Percentiles rank a stretch among this genome's conserved stretches.
Conservation (phyloP, 2,329 filamentous ascomycete genomes). For the Apiospora arundinis region DNA sequence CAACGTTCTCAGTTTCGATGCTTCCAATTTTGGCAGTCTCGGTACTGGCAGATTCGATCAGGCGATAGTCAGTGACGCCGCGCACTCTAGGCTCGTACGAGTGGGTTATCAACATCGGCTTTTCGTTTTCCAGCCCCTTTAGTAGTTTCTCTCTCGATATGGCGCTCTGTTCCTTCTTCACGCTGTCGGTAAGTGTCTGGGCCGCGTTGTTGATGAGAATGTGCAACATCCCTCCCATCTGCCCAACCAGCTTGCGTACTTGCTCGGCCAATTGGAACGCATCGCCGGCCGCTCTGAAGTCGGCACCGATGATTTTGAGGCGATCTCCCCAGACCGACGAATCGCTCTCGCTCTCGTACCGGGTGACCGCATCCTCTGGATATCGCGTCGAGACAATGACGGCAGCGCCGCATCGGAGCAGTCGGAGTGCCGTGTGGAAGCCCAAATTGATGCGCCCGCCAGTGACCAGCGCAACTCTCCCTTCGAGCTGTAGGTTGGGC, state of each 20-base stretch:
- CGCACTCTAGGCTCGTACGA: not conserved
- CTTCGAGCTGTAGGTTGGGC: slow-evolving; percentile 33
- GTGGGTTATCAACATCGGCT: not conserved
- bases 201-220: slow-evolving; percentile 48
- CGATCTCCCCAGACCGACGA: slow-evolving; percentile 30
- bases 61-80: not conserved
- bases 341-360: slow-evolving; percentile 35
- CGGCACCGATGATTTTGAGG: slow-evolving; percentile 33
- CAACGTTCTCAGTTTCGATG: no score
- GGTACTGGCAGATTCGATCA: not conserved
- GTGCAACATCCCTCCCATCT: slow-evolving; percentile 32
- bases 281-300: slow-evolving; percentile 41
- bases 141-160: slow-evolving; percentile 35
- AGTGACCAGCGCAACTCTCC: slow-evolving; percentile 42
- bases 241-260: slow-evolving; percentile 31
- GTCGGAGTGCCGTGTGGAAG: slow-evolving; percentile 40
- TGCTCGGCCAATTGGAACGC: slow-evolving; percentile 38
- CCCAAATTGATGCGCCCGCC: slow-evolving; percentile 44
- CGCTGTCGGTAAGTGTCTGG: slow-evolving; percentile 44
- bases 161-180: slow-evolving; percentile 37
- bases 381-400: slow-evolving; percentile 46
- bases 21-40: not conserved
- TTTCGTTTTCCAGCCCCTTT: not conserved
- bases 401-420: slow-evolving; percentile 42
- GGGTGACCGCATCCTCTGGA: slow-evolving; percentile 40